Evolutionary conservation across 441 rosid species (phyloP), one percentile per base, ranked within the genome.

Genomic region (Pelargonium cotyledonis): DNA sequence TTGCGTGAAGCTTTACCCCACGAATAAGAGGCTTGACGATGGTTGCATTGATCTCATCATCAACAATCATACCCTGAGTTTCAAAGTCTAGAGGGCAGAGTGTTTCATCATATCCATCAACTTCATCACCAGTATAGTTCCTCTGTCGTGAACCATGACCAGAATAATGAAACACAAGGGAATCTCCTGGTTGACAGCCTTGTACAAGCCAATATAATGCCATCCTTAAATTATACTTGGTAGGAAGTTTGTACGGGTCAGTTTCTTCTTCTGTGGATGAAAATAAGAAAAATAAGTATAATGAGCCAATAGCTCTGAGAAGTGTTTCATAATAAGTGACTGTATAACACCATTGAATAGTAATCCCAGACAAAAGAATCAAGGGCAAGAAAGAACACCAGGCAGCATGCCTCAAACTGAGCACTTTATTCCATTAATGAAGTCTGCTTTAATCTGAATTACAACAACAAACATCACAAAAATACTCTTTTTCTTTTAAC

Each of bases 121-220:
- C 21, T 16, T 69, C 72, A 44, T 69, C 66, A 3, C 29, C 15
- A 14, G 43, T 61, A 10, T 8, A 43, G 55, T 69, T 31, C 10
- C 4, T 16, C 23, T 19, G 72, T 29, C 18, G 15, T 6, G 66
- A 69, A 4, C 72, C 72, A 41, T 61, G 65, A 2, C 72, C 65
- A 5, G 72, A 70, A 16, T 40, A 70, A 29, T 61, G 61, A n/a
- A 70, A 70, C 31, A 70, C 31, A 3, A 70, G 6, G 9, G 73
- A 63, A 19, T 70, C 73, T 63, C 73, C 73, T 8, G 73, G 43
- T 8, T 70, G 73, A 16, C 73, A 70, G 44, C 66, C 73, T 63
- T 70, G 73, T 1, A 70, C 67, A 0, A 70, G 73, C 67, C 73
- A 70, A 41, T n/a, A 23, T 19, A 70, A 14, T 0, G 73, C 73